phyloP scores from a whole-genome alignment of 305 asterid species.

The Fraxinus ornus region DNA sequence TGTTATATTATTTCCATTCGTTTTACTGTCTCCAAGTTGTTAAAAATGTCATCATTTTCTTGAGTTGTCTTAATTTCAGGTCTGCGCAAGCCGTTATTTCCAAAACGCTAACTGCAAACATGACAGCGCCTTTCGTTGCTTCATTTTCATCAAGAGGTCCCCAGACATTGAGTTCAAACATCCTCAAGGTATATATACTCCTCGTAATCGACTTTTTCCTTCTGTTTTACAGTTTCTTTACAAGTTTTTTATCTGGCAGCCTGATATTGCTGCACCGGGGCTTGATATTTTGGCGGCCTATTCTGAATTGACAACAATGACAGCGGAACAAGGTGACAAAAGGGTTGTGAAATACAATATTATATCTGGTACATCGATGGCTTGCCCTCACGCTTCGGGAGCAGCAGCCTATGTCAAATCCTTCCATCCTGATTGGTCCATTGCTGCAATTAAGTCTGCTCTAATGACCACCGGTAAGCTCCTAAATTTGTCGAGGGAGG shows the following conservation, averaged over 20 bases:
- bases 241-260: slow-evolving; percentile 35
- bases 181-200: slow-evolving; percentile 67
- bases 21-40: background rate
- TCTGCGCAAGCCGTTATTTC: slow-evolving; percentile 51
- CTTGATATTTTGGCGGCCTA: slow-evolving; percentile 66
- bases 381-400: slow-evolving; percentile 75
- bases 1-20: background rate
- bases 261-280: slow-evolving; percentile 88
- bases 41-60: background rate
- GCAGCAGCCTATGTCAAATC: slow-evolving; percentile 83
- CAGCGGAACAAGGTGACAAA: slow-evolving; percentile 27
- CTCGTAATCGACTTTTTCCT: background rate
- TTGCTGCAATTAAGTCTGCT: slow-evolving; percentile 84
- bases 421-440: slow-evolving; percentile 74
- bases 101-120: slow-evolving; percentile 39
- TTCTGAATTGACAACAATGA: slow-evolving; percentile 31
- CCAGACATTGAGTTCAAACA: slow-evolving; percentile 37
- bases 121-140: slow-evolving; percentile 47
- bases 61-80: slow-evolving; percentile 26
- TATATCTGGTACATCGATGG: slow-evolving; percentile 83
- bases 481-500: background rate
- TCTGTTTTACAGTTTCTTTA: background rate
- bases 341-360: slow-evolving; percentile 45
- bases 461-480: slow-evolving; percentile 76
- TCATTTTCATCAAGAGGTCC: slow-evolving; percentile 93